These are phyloP conservation scores for Lactifluus pinguis DNA, from an alignment of 768 basidiomycete species.

Conservation along the genomic window DNA sequence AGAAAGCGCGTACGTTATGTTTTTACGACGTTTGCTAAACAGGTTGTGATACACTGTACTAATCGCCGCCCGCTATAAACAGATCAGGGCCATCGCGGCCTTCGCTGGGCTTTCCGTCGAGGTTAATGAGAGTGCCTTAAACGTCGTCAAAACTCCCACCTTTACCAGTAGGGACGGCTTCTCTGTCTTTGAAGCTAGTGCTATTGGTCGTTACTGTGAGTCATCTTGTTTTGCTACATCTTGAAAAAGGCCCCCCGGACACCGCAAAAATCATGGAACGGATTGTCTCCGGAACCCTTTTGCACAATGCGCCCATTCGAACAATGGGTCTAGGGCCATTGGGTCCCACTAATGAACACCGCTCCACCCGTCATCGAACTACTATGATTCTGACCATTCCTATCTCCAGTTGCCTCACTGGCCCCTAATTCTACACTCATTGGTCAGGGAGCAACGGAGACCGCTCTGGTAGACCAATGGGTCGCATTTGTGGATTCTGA, in stretches of 20 bases:
- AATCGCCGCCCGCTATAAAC: background rate
- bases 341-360: background rate
- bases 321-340: background rate
- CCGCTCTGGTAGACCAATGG: constrained; percentile 84
- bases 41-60: background rate
- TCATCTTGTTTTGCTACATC: constrained; percentile 21
- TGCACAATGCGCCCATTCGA: background rate
- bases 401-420: constrained; percentile 55
- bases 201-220: constrained; percentile 88
- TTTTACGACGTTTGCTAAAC: background rate
- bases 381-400: constrained; percentile 16
- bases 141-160: constrained; percentile 76
- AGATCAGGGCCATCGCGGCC: constrained; percentile 53
- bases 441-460: constrained; percentile 52
- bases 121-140: constrained; percentile 43
- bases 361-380: background rate
- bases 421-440: constrained; percentile 75
- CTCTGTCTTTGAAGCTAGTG: constrained; percentile 63
- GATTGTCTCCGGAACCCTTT: background rate
- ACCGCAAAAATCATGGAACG: background rate
- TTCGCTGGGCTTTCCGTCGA: constrained; percentile 50
- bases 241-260: background rate
- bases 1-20: constrained; percentile 42
- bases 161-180: constrained; percentile 71
- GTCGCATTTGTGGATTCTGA: constrained; percentile 63